A percentile compares a stretch with the other conserved stretches of the same genome.
Evolutionary conservation across 352 stramenopile genomes (phyloP).

Genomic region (Phytophthora cactorum): DNA sequence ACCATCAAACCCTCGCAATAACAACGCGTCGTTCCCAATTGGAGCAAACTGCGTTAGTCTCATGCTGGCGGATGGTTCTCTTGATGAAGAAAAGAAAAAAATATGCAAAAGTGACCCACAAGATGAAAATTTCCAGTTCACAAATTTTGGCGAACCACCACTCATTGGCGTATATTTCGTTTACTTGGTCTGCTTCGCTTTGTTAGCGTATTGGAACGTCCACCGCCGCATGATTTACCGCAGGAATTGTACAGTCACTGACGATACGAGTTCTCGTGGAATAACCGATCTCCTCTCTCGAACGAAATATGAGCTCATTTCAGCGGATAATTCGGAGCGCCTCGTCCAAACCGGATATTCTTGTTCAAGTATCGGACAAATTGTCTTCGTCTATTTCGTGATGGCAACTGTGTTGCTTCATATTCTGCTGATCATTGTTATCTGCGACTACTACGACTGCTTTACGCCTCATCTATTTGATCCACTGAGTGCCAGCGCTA

Average conservation of each 20-base stretch:
- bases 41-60: constrained; percentile 42
- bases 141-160: constrained; percentile 26
- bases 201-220: constrained; percentile 23
- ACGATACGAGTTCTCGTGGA: constrained; percentile 3
- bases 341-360: constrained; percentile 38
- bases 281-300: constrained; percentile 15
- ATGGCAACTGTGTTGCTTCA: constrained; percentile 26
- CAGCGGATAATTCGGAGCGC: constrained; percentile 2
- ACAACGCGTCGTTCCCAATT: constrained; percentile 57
- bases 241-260: constrained; percentile 28
- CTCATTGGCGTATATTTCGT: constrained; percentile 29
- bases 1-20: constrained; percentile 47
- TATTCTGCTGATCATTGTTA: constrained; percentile 37
- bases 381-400: constrained; percentile 37
- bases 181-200: constrained; percentile 30
- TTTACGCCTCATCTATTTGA: constrained; percentile 40
- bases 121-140: constrained; percentile 26
- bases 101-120: constrained; percentile 16
- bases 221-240: constrained; percentile 14
- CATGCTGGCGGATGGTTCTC: constrained; percentile 26
- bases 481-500: constrained; percentile 26
- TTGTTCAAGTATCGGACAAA: constrained; percentile 15
- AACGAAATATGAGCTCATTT: constrained; percentile 19
- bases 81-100: constrained; percentile 20
- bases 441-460: constrained; percentile 45